Evolutionary conservation across 1,139 yeast species (phyloP).

Genomic region (Suhomyces taliae): DNA sequence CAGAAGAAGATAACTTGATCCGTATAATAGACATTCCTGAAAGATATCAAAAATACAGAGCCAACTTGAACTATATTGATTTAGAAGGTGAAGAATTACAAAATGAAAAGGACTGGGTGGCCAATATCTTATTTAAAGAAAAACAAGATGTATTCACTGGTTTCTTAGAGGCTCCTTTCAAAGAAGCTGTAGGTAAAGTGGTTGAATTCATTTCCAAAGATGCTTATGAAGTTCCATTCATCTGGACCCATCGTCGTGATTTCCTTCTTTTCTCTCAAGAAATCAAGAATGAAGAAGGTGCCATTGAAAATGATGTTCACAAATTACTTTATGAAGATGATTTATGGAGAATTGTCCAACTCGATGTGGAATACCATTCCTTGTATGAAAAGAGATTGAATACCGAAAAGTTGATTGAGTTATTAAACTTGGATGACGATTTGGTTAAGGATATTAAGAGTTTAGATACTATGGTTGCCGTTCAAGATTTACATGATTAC

Average conservation of each 20-base stretch:
- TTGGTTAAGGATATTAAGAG: constrained; percentile 54
- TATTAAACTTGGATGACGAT: constrained; percentile 59
- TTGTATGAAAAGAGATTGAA: constrained; percentile 72
- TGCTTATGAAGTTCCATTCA: constrained; percentile 89
- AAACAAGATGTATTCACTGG: constrained; percentile 40
- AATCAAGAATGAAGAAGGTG: constrained; percentile 46
- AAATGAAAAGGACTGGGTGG: constrained; percentile 78
- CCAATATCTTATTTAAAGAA: constrained; percentile 55
- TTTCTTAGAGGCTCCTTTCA: constrained; percentile 58
- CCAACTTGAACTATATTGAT: constrained; percentile 61
- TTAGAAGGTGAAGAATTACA: constrained; percentile 67
- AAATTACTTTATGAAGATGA: constrained; percentile 76
- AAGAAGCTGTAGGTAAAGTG: constrained; percentile 70
- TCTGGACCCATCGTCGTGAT: constrained; percentile 94
- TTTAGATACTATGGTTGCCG: constrained; percentile 71
- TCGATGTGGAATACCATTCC: constrained; percentile 89
- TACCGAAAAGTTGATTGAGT: constrained; percentile 56
- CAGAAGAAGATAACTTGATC: constrained; percentile 87
- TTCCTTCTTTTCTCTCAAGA: constrained; percentile 67
- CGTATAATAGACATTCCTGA: constrained; percentile 91
- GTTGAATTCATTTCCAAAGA: constrained; percentile 79
- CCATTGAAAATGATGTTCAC: constrained; percentile 42
- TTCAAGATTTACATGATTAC: constrained; percentile 87
- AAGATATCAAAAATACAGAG: constrained; percentile 78
- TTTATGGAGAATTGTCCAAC: constrained; percentile 84